phyloP scores from a whole-genome alignment of 176 grass and related monocot species.

The Cymbopogon citratus region DNA sequence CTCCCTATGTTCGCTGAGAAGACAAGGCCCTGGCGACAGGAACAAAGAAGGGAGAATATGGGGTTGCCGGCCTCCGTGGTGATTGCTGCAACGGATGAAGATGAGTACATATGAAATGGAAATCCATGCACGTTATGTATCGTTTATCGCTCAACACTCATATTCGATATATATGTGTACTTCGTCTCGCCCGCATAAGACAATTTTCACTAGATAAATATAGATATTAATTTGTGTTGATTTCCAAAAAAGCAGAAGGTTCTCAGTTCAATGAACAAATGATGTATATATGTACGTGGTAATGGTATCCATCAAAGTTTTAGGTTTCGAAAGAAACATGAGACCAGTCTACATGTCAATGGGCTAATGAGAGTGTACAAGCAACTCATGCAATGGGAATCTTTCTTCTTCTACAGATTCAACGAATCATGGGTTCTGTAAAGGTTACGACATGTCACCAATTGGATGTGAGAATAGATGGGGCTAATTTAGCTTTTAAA shows the following conservation, averaged over 20 bases:
- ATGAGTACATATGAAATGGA: too few species aligned
- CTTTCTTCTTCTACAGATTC: constrained; percentile 19
- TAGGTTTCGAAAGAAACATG: constrained; percentile 11
- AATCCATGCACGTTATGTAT: too few species aligned
- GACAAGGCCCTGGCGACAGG: too few species aligned
- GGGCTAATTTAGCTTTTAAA: constrained; percentile 23
- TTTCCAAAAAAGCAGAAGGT: not conserved
- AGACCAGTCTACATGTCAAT: not conserved
- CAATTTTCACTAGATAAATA: not conserved
- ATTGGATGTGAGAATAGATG: constrained; percentile 26
- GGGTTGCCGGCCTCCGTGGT: too few species aligned
- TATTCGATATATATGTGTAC: not conserved
- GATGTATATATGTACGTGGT: not conserved
- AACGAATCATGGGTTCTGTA: constrained; percentile 27
- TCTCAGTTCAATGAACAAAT: not conserved
- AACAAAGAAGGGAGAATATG: too few species aligned
- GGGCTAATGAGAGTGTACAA: not conserved
- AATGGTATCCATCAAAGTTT: not conserved
- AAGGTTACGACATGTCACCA: constrained; percentile 25
- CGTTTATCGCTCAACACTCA: not conserved
- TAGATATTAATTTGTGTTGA: not conserved
- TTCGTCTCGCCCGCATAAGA: not conserved
- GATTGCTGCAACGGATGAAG: too few species aligned
- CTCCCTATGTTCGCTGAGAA: too few species aligned
- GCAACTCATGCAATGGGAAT: constrained; percentile 20